These are phyloP conservation scores for Hyphodiscus sp. DNA, from an alignment of 2,329 filamentous ascomycete genomes.

Conservation along the genomic window DNA sequence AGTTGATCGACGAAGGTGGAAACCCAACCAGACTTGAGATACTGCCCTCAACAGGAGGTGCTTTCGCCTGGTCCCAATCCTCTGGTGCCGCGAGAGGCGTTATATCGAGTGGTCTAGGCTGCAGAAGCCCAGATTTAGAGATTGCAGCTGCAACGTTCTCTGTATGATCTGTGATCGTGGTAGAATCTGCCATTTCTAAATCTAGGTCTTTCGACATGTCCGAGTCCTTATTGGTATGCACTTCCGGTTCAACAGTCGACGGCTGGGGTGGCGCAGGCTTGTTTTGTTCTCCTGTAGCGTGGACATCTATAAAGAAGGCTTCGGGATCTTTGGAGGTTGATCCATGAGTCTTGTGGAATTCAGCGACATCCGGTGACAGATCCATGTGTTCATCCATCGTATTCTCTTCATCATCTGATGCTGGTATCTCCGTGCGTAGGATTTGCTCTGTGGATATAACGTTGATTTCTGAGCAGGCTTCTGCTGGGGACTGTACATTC, in stretches of 20 bases:
- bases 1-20: too few relatives aligned
- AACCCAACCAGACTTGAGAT: too few relatives aligned
- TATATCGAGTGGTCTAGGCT: too few relatives aligned
- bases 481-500: neutral
- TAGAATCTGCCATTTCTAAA: neutral
- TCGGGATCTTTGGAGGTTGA: neutral
- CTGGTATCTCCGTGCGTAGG: neutral
- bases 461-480: neutral
- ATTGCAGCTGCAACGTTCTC: too few relatives aligned
- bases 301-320: neutral
- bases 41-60: too few relatives aligned
- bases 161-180: neutral
- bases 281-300: neutral
- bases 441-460: neutral
- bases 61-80: too few relatives aligned
- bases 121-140: too few relatives aligned
- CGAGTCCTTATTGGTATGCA: neutral
- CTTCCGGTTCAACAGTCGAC: neutral
- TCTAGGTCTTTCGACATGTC: neutral
- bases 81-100: too few relatives aligned
- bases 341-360: neutral
- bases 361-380: neutral
- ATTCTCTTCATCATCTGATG: neutral
- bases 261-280: neutral
- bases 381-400: neutral